Evolutionary conservation across 140 eudicot species (phyloP).

Genomic region (Stevia rebaudiana): DNA sequence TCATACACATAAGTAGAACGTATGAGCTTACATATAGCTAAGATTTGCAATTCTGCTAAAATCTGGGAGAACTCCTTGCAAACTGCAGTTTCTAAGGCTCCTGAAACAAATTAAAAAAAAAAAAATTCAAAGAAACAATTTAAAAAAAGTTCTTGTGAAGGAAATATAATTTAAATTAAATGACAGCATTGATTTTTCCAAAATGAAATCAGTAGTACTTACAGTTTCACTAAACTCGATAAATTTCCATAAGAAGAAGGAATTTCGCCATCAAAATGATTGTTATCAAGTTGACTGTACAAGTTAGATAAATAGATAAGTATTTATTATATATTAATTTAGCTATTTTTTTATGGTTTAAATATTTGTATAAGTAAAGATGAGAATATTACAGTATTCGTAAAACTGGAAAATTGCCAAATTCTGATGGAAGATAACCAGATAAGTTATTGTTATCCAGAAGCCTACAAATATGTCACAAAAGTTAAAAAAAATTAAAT

Average conservation of each 20-base stretch:
- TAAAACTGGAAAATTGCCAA: constrained; percentile 39
- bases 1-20: constrained; percentile 8
- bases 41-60: constrained; percentile 49
- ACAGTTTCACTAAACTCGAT: constrained; percentile 58
- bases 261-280: constrained; percentile 61
- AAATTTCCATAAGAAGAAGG: constrained; percentile 67
- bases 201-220: constrained; percentile 32
- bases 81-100: constrained; percentile 86
- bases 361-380: neutral
- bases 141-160: neutral
- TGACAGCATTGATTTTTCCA: neutral
- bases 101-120: constrained; percentile 35
- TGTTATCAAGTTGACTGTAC: constrained; percentile 91
- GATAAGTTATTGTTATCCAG: constrained; percentile 76
- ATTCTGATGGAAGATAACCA: constrained; percentile 76
- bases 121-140: neutral
- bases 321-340: neutral
- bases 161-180: neutral
- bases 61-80: constrained; percentile 72
- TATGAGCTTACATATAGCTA: constrained; percentile 53
- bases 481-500: constrained; percentile 14
- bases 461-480: constrained; percentile 46
- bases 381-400: constrained; percentile 49
- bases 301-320: neutral
- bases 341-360: neutral